A percentile compares a stretch with the other conserved stretches of the same genome.
Conservation (phyloP, 2,329 filamentous ascomycete species). For the Xenoacremonium recifei region DNA sequence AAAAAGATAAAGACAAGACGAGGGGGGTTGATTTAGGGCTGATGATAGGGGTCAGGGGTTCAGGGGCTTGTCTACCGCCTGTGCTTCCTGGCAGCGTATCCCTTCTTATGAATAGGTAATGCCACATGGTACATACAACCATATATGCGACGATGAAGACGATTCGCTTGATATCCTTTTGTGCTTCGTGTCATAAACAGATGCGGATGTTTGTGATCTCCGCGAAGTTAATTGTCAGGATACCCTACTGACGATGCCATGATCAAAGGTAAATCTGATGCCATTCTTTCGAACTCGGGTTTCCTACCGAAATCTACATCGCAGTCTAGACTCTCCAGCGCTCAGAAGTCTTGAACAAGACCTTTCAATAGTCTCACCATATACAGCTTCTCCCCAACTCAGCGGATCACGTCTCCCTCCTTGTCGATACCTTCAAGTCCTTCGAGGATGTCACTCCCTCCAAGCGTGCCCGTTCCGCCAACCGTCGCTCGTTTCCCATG, state of each 20-base stretch:
- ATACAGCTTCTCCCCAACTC: conserved; percentile 33
- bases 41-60: not conserved
- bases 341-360: not conserved
- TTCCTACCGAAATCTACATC: too few species aligned
- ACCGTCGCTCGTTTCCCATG: conserved; percentile 54
- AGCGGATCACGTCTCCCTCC: conserved; percentile 70
- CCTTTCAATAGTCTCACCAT: not conserved
- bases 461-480: conserved; percentile 61
- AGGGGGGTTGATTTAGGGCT: not conserved
- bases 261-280: too few species aligned
- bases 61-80: not conserved
- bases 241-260: too few species aligned
- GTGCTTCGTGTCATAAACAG: too few species aligned
- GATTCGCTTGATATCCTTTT: too few species aligned
- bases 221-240: too few species aligned
- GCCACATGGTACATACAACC: too few species aligned
- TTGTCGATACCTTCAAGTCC: conserved; percentile 76
- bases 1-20: not conserved
- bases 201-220: too few species aligned
- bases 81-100: too few species aligned
- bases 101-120: not conserved
- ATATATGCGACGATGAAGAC: too few species aligned
- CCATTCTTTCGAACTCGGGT: too few species aligned
- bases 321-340: too few species aligned
- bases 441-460: conserved; percentile 84